A percentile compares a stretch with the other conserved stretches of the same genome.
These are phyloP conservation scores for Saccharomycopsis phalli DNA, from an alignment of 1,139 yeast species.

Conservation along the genomic window DNA sequence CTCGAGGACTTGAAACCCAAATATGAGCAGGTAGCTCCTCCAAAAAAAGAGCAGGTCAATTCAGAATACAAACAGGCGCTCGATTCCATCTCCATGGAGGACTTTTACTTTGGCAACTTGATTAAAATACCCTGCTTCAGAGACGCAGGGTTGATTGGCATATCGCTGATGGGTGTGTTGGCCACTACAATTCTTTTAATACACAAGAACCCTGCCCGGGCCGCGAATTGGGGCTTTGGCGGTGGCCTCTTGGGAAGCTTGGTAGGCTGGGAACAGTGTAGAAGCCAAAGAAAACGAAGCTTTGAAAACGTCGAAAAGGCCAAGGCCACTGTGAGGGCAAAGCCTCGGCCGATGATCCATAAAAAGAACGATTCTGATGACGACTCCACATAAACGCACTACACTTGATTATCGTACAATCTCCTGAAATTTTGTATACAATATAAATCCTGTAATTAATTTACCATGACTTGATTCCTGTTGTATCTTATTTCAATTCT, in stretches of 20 bases:
- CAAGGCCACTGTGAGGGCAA: constrained; percentile 26
- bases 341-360: constrained; percentile 15
- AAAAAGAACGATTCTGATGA: constrained; percentile 7
- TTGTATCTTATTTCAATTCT: constrained; percentile 14
- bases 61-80: constrained; percentile 29
- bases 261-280: constrained; percentile 90
- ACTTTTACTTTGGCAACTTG: constrained; percentile 48
- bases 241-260: constrained; percentile 75
- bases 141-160: constrained; percentile 81
- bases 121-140: constrained; percentile 80
- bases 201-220: constrained; percentile 51
- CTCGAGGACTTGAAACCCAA: constrained; percentile 14
- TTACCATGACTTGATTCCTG: neutral
- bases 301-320: constrained; percentile 57
- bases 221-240: constrained; percentile 77
- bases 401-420: neutral
- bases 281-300: constrained; percentile 58
- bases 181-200: constrained; percentile 65
- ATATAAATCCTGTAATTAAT: too few relatives aligned
- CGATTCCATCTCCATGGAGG: constrained; percentile 31
- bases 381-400: neutral
- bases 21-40: neutral
- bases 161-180: constrained; percentile 74
- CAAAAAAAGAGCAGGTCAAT: neutral
- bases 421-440: too few relatives aligned